Evolutionary conservation across 257 asterid genomes (phyloP).

Genomic region (Primulina eburnea): DNA sequence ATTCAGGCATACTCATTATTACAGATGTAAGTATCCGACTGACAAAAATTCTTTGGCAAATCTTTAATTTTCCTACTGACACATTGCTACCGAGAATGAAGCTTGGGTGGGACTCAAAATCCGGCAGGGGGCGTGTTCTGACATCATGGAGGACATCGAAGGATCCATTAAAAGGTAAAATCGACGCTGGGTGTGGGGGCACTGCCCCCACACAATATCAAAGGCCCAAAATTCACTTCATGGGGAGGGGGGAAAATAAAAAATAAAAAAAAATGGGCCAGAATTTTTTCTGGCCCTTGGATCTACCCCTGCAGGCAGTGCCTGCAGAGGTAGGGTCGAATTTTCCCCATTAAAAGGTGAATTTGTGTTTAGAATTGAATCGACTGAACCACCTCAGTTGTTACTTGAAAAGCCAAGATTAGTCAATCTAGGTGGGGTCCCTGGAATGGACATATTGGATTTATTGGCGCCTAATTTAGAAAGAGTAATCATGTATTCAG

Average conservation of each 20-base stretch:
- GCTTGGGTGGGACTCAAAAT: conserved; percentile 44
- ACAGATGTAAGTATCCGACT: not conserved
- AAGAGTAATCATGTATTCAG: conserved; percentile 25
- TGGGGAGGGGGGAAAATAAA: too few species aligned
- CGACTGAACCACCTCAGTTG: conserved; percentile 33
- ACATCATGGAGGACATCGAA: conserved; percentile 38
- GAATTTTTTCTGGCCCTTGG: too few species aligned
- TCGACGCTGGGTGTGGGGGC: too few species aligned
- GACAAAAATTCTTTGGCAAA: conserved; percentile 38
- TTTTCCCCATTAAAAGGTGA: conserved; percentile 44
- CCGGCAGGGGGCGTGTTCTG: conserved; percentile 19
- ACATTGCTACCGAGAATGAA: conserved; percentile 58
- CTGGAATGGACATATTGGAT: conserved; percentile 33
- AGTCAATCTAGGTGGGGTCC: conserved; percentile 45
- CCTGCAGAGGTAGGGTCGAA: too few species aligned
- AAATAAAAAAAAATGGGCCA: too few species aligned
- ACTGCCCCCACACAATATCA: too few species aligned
- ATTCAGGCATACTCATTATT: conserved; percentile 39
- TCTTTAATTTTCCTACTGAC: conserved; percentile 38
- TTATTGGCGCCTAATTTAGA: conserved; percentile 28
- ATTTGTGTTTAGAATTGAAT: conserved; percentile 32
- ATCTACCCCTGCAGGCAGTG: too few species aligned
- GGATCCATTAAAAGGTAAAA: conserved; percentile 40
- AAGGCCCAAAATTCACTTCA: too few species aligned
- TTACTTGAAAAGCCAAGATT: conserved; percentile 14